phyloP scores from a whole-genome alignment of 2,329 filamentous ascomycete species.

The Thelonectria rubi region DNA sequence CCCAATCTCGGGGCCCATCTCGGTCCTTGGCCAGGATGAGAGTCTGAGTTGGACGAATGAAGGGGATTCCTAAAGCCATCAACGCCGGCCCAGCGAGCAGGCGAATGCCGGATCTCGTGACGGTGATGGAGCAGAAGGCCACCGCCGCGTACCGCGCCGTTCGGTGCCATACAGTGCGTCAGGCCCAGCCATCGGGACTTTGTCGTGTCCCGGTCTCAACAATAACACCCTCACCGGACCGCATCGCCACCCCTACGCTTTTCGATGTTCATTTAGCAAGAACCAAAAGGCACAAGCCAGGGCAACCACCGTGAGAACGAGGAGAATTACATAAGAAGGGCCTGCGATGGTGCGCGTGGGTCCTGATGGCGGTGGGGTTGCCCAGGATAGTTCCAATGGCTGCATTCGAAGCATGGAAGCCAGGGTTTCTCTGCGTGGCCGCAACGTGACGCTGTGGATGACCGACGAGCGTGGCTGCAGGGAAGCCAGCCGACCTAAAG shows the following conservation, averaged over 20 bases:
- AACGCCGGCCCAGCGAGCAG: neutral
- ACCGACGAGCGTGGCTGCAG: constrained; percentile 41
- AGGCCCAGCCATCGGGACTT: constrained; percentile 5
- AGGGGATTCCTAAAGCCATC: constrained; percentile 5
- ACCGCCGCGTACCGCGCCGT: neutral
- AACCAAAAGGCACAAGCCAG: neutral
- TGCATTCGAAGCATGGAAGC: constrained; percentile 27
- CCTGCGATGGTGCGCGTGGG: constrained; percentile 33
- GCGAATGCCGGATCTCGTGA: neutral
- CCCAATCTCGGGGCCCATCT: constrained; percentile 18
- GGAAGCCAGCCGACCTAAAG: constrained; percentile 38
- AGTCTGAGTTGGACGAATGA: neutral
- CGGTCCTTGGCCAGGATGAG: constrained; percentile 1
- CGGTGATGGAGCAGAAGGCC: neutral
- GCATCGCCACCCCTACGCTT: neutral
- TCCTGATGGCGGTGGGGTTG: constrained; percentile 30
- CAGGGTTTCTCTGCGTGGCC: constrained; percentile 42
- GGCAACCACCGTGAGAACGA: constrained; percentile 15
- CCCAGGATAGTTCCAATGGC: constrained; percentile 32
- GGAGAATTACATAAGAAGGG: constrained; percentile 7
- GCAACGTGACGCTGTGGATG: constrained; percentile 45
- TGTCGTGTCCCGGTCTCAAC: constrained; percentile 9
- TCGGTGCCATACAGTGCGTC: constrained; percentile 12
- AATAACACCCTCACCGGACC: neutral
- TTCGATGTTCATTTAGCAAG: constrained; percentile 2